phyloP scores from a whole-genome alignment of 2,329 filamentous ascomycete genomes.

The Fusarium xylarioides region DNA sequence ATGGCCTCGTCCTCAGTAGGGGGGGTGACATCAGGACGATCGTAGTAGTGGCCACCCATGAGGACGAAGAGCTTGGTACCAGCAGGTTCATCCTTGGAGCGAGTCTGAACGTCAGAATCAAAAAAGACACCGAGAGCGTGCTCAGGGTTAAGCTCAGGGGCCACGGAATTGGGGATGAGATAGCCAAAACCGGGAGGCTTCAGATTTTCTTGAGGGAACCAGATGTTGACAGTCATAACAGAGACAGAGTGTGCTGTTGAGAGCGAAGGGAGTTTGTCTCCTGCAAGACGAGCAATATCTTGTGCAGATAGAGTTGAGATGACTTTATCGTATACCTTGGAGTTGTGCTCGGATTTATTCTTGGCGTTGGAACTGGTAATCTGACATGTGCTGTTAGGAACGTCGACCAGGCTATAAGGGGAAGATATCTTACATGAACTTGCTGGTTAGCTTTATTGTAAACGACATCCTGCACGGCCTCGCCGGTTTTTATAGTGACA shows the following conservation, averaged over 20 bases:
- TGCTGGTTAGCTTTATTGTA: constrained; percentile 49
- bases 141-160: constrained; percentile 79
- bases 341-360: neutral
- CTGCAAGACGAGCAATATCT: constrained; percentile 52
- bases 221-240: constrained; percentile 93
- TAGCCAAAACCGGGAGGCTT: constrained; percentile 85
- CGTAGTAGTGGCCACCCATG: constrained; percentile 91
- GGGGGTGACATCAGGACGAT: constrained; percentile 52
- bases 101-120: constrained; percentile 70
- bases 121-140: constrained; percentile 91
- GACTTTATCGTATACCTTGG: constrained; percentile 60
- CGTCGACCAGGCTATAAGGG: neutral
- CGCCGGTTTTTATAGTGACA: constrained; percentile 64
- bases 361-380: constrained; percentile 24
- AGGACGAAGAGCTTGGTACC: constrained; percentile 94
- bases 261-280: constrained; percentile 57
- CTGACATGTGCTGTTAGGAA: constrained; percentile 11
- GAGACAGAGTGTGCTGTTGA: constrained; percentile 71
- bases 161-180: constrained; percentile 80
- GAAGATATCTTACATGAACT: constrained; percentile 52
- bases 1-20: constrained; percentile 74
- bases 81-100: constrained; percentile 61
- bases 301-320: constrained; percentile 70
- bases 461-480: constrained; percentile 58
- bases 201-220: constrained; percentile 73